Evolutionary conservation across 2,329 filamentous ascomycete species (phyloP), one percentile per base, ranked within the genome.

Genomic region (Epichloe coenophiala): DNA sequence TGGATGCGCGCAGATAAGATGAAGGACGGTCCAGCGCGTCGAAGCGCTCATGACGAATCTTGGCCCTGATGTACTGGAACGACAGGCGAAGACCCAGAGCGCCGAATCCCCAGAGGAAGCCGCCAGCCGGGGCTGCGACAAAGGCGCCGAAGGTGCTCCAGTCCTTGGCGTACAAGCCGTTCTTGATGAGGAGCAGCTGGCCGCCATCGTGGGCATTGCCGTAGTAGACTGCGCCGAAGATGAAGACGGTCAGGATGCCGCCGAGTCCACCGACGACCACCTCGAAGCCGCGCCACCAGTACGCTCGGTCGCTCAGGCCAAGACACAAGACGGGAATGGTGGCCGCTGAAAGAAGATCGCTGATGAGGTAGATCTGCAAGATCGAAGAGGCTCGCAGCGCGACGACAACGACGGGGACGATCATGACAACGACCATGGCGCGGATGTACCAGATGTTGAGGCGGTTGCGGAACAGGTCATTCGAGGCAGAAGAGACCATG

Each of bases 121-220:
- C 84, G 1, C 87, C 87, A 2, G 90, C 67, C 0, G 87, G 87
- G 0, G 87, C 86, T 9, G 84, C 85, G 4, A 91, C 82, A 59
- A 91, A 93, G 4, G 86, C 86, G 58, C 86, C 87, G 64, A 93
- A 93, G 2, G 78, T 84, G 55, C 80, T 84, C 88, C 88, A 93
- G 64, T 91, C 86, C 45, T 81, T 74, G 1, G 73, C 78, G 65
- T 90, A 93, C 19, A 93, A 71, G 0, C 87, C 87, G 56, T 83
- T 73, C 62, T 87, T 75, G 12, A 93, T 68, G 27, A 91, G 70
- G 47, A 93, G 75, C 50, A 93, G 76, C 52, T 83, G 73, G 1
- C 75, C 83, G 5, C 84, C 87, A 6, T 73, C 60, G 49, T 72
- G 62, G 1, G 78, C 81, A 60, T 81, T 75, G 45, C 82, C 84